These are phyloP conservation scores for Boletus coccyginus DNA, from an alignment of 768 basidiomycete genomes.

Conservation along the genomic window DNA sequence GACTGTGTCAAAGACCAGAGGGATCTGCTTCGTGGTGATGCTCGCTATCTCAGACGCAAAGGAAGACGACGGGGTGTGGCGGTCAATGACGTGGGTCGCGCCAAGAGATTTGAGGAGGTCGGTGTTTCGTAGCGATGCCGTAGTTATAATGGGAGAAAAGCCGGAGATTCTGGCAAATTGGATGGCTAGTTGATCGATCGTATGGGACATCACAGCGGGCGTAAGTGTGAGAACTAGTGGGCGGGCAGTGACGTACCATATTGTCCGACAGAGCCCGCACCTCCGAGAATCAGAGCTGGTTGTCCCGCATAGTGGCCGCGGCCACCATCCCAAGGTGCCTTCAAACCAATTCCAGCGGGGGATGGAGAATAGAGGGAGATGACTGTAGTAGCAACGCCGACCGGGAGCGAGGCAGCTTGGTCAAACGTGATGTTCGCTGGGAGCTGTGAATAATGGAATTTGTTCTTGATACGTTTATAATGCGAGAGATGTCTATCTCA, in stretches of 20 bases:
- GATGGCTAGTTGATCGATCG: slow-evolving; percentile 19
- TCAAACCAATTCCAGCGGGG: slow-evolving; percentile 28
- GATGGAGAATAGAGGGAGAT: slow-evolving; percentile 31
- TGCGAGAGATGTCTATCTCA: neutral
- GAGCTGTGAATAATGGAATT: slow-evolving; percentile 30
- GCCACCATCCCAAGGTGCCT: slow-evolving; percentile 36
- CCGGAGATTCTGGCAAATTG: slow-evolving; percentile 36
- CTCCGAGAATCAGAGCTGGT: slow-evolving; percentile 38
- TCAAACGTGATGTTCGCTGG: slow-evolving; percentile 36
- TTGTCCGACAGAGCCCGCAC: slow-evolving; percentile 38
- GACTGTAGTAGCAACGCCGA: slow-evolving; percentile 31
- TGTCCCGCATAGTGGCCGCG: slow-evolving; percentile 30
- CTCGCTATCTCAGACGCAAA: slow-evolving; percentile 15
- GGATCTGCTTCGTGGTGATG: slow-evolving; percentile 13
- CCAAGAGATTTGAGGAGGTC: slow-evolving; percentile 21
- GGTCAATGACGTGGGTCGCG: no score
- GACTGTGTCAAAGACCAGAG: slow-evolving; percentile 28
- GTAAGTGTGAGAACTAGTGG: slow-evolving; percentile 19
- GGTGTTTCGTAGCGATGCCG: slow-evolving; percentile 36
- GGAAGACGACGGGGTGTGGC: slow-evolving; percentile 15
- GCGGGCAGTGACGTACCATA: slow-evolving; percentile 29
- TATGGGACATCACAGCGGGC: neutral
- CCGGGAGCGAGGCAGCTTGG: slow-evolving; percentile 37
- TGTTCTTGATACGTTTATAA: neutral
- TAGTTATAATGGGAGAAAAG: slow-evolving; percentile 39